Base-by-base conservation (phyloP, 495 filamentous ascomycete species). In the Penicillium odoratum region DNA sequence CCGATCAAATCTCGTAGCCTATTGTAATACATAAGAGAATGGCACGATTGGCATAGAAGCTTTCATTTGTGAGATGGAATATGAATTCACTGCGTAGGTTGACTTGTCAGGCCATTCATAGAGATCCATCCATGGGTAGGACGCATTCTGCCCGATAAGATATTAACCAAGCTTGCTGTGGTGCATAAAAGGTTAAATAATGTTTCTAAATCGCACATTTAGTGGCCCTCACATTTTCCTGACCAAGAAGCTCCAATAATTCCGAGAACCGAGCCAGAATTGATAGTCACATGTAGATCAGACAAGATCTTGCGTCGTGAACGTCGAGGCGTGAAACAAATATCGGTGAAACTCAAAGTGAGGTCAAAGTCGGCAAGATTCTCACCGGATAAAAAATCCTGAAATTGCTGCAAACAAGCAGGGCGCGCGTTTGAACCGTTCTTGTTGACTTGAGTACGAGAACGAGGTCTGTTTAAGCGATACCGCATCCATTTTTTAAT, bases 1-100 rank as follows among this genome's bases (percentile, higher is more conserved):
- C 81, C 79, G 16, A 83, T 81, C n/a, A 63, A n/a, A 18, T 29
- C 18, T 16, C 25, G 11, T n/a, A 42, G 10, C 9, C 50, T 52
- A 15, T 40, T n/a, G n/a, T n/a, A n/a, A n/a, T n/a, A n/a, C n/a
- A n/a, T n/a, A n/a, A n/a, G n/a, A n/a, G n/a, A n/a, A n/a, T n/a
- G n/a, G n/a, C n/a, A n/a, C n/a, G n/a, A n/a, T n/a, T n/a, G n/a
- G n/a, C n/a, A n/a, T n/a, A n/a, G n/a, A n/a, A n/a, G n/a, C n/a
- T n/a, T n/a, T n/a, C n/a, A n/a, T n/a, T 3, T 31, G 13, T 25
- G 18, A 38, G 13, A 38, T 38, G 34, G 34, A 10, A 38, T 0
- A 10, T 7, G 34, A 3, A 15, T 38, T 5, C 13, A 38, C 34
- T 38, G 8, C 3, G 8, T 10, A 10, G 34, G 34, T 38, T 38